Base-by-base conservation (phyloP, 2,329 filamentous ascomycete genomes). In the Sporothrix curviconia region DNA sequence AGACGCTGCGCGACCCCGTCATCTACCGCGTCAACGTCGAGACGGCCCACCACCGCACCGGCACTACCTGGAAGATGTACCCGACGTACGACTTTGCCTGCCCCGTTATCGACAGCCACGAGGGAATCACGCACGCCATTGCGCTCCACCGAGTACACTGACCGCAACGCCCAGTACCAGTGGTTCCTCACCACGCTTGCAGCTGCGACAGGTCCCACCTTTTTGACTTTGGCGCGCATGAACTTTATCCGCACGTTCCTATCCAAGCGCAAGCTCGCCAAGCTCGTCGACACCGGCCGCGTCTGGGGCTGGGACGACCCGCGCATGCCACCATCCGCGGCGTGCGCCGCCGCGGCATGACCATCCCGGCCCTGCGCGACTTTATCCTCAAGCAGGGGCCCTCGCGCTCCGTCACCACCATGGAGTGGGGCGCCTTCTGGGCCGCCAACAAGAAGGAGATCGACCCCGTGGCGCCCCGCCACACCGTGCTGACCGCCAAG, bases 1-100 rank as follows among this genome's bases (percentile, higher is more conserved):
- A 95, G 74, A 90, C 94, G 55, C 86, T 97, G 82, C 83, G 94
- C 63, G 94, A 99, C 71, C 94, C 94, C 12, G 92, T 97, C 72
- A 95, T 99, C 71, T 97, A 96, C 79, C 86, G 94, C 64, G 61
- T 63, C 82, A 96, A 95, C 69, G 66, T 77, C 60, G 78, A 78
- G 58, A 76, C 78, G 49, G 65, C 78, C 19, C 88, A 94, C 71
- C 89, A 94, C 75, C 84, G 89, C 64, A 94, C 89, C 1, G 89
- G 89, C 32, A 81, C 77, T 58, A 83, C 79, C 61, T 92, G 89
- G 87, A 92, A 92, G 75, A 86, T 90, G 68, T 92, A 92, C 73
- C 89, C 89, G 34, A 92, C 87, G 62, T 94, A 94, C 76, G 89
- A 94, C 70, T 90, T 92, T 68, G 89, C 88, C 62, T 91, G 87